Base-by-base conservation (phyloP, 2,329 filamentous ascomycete species). In the Diaporthe amygdali region DNA sequence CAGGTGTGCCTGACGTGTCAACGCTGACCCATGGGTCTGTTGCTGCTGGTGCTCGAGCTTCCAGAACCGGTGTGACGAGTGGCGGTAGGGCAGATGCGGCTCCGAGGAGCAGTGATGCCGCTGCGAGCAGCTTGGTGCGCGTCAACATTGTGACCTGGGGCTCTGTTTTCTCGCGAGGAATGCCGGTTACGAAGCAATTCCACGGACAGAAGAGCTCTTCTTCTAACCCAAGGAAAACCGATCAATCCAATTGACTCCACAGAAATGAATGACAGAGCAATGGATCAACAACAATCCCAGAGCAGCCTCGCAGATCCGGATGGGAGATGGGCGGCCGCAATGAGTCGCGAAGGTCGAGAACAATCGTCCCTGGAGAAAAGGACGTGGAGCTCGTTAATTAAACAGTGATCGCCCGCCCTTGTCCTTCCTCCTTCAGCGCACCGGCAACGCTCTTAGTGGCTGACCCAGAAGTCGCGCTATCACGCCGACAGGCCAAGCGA, bases 1-100 rank as follows among this genome's bases (percentile, higher is more conserved):
- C 81, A 27, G 86, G 83, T 41, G 79, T 79, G 74, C 85, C 85
- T 52, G 85, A 81, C 64, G 83, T 81, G 76, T 85, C 81, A 72
- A 90, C 84, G 5, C 81, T 83, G 56, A 89, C 85, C 88, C 88
- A 90, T 41, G 84, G 81, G 25, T 82, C 83, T 7, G 83, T 82
- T 20, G 72, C 49, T 22, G 67, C 66, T 49, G 61, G 56, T 6
- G 66, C 66, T 8, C 66, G 61, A 15, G 56, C 59, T 12, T 63
- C 69, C 20, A 73, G 54, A n/a, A 56, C 56, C 7, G 64, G 69
- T 9, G 69, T 69, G 20, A 54, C 51, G 7, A 34, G 51, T n/a
- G 66, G 59, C 1, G 72, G 69, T 8, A 30, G 39, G 37, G 71
- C 69, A 6, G 70, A 46, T 17, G 66, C 66, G 51, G 46, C 54